Evolutionary conservation across 768 basidiomycete species (phyloP), one percentile per base, ranked within the genome.

Genomic region (Phanerodontia chrysosporium): DNA sequence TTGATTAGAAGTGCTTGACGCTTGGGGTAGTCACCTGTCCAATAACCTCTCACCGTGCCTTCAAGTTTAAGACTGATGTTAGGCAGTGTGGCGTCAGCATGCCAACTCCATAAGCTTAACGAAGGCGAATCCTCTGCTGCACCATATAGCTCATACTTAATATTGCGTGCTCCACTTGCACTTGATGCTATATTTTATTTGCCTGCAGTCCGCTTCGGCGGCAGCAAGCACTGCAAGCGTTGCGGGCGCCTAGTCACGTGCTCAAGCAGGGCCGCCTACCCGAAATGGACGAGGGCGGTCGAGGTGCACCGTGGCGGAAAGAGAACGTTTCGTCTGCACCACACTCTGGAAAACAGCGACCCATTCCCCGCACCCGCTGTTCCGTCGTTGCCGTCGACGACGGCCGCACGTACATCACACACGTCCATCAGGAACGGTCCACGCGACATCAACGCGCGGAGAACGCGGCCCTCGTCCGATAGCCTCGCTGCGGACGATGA

Each of bases 401-500:
- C 49, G 9, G 22, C 29, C 14, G 10, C 48, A 49, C 28, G 14
- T 28, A 22, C 14, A 28, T 49, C n/a, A n/a, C 49, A 51, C 14
- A 21, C 21, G 49, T 51, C 18, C n/a, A 30, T 32, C 28, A 30
- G 28, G 25, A 49, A 25, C 48, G 28, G 22, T 27, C 48, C 28
- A 51, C 28, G 30, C 49, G 4, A 8, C 48, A 29, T 51, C 30
- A 21, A 30, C 29, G 49, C 29, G 22, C n/a, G 49, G 28, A 30
- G 28, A 30, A 30, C 49, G 49, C 28, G 29, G 49, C 39, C 39
- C 39, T 42, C 18, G 39, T 18, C 39, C 39, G 46, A 48, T 9
- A 24, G 52, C 39, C 9, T 14, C 14, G 32, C 30, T 53, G 52
- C 52, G 52, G 52, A 28, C 49, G 44, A 61, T 61, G 60, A 61